Percentiles rank a stretch among this genome's conserved stretches.
Conservation (phyloP, 331 rosid species). For the Malus hybrid region DNA sequence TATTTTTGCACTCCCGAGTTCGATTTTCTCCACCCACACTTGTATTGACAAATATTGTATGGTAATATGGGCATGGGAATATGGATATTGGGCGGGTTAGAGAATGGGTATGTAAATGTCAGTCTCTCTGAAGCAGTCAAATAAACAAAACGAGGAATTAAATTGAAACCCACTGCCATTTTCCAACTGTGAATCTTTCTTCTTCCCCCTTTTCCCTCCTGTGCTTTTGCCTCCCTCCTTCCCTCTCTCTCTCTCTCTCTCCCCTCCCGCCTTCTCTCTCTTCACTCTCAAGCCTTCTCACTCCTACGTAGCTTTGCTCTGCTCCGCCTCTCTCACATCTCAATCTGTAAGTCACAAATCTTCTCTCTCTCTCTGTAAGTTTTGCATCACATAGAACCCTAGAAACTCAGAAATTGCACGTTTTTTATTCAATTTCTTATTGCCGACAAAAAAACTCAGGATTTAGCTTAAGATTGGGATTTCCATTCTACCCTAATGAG, state of each 20-base stretch:
- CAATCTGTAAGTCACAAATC: constrained; percentile 34
- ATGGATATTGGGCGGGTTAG: not conserved
- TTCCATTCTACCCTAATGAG: not conserved
- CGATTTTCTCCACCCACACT: too few species aligned
- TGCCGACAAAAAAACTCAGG: not conserved
- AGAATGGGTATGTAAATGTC: not conserved
- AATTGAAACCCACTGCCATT: constrained; percentile 6
- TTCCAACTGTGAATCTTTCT: not conserved
- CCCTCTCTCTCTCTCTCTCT: not conserved
- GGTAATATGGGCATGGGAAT: not conserved
- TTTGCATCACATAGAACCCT: constrained; percentile 16
- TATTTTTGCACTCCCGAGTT: too few species aligned
- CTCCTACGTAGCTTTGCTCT: not conserved
- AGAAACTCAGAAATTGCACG: constrained; percentile 7
- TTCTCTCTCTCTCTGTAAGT: not conserved
- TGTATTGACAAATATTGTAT: too few species aligned
- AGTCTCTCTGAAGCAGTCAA: not conserved
- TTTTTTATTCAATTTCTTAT: not conserved
- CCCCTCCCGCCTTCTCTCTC: not conserved
- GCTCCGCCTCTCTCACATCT: not conserved
- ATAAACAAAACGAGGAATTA: not conserved
- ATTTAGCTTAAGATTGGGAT: not conserved
- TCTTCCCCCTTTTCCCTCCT: not conserved
- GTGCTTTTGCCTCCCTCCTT: not conserved
- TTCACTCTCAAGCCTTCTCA: not conserved